Percentiles rank a stretch among this genome's conserved stretches.
Conservation (phyloP, 176 grass and related monocot species). For the Oryza glumipatula region DNA sequence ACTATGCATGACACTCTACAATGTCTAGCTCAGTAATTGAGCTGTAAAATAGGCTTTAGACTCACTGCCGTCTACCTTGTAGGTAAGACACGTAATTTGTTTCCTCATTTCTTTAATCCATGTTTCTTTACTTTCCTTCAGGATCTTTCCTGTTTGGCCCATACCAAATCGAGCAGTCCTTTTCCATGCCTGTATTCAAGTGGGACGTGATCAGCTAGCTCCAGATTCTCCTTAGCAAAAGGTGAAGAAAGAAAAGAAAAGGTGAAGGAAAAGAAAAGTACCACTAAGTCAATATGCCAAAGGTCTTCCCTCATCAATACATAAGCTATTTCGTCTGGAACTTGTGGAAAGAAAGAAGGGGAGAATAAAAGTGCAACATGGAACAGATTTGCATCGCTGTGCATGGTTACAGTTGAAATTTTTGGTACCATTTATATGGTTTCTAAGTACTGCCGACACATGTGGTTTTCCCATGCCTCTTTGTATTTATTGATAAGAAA, state of each 20-base stretch:
- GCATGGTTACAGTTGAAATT: slow-evolving; percentile 9
- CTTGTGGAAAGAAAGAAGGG: slow-evolving; percentile 13
- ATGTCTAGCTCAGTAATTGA: background rate
- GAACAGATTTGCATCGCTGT: slow-evolving; percentile 5
- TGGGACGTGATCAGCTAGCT: slow-evolving; percentile 30
- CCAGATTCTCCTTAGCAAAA: slow-evolving; percentile 49
- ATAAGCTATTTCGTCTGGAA: slow-evolving; percentile 14
- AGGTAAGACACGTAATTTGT: background rate
- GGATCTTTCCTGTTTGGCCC: slow-evolving; percentile 23
- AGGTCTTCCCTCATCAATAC: slow-evolving; percentile 31
- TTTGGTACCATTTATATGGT: slow-evolving; percentile 19
- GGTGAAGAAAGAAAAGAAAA: slow-evolving; percentile 36
- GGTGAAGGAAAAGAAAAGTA: slow-evolving; percentile 27
- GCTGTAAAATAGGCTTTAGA: slow-evolving; percentile 12
- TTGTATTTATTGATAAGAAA: slow-evolving; percentile 43
- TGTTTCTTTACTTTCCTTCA: slow-evolving; percentile 13
- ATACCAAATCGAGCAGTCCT: slow-evolving; percentile 29
- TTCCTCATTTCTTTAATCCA: slow-evolving; percentile 24
- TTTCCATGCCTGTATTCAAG: slow-evolving; percentile 42
- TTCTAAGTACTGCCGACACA: slow-evolving; percentile 28
- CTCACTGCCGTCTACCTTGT: slow-evolving; percentile 27
- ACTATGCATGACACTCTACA: background rate
- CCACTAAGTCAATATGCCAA: slow-evolving; percentile 41
- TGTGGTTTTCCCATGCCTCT: slow-evolving; percentile 30
- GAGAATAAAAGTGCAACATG: slow-evolving; percentile 20